Conservation (phyloP, 2,329 filamentous ascomycete species). For the Bipolaris sorokiniana region DNA sequence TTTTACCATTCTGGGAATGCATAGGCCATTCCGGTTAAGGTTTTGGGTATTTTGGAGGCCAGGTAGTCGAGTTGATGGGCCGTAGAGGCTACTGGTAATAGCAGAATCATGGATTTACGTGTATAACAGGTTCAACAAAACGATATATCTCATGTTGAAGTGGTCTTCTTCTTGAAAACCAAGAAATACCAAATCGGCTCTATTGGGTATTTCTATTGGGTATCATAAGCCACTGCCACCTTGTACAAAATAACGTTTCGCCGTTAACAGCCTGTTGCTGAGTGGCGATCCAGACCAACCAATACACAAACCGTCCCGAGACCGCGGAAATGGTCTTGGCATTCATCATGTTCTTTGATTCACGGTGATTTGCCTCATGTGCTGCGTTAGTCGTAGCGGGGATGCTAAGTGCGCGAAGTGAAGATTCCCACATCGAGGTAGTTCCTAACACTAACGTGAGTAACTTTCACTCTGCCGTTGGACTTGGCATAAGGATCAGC, state of each 20-base stretch:
- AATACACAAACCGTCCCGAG: neutral
- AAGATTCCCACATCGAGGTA: slow-evolving; percentile 9
- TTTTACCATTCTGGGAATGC: no score
- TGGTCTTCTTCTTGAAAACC: neutral
- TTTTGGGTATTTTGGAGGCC: no score
- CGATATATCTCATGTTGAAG: neutral
- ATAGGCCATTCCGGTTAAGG: no score
- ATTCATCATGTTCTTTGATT: slow-evolving; percentile 17
- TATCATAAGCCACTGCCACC: slow-evolving; percentile 13
- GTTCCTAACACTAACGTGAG: slow-evolving; percentile 21
- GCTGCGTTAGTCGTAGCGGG: slow-evolving; percentile 14
- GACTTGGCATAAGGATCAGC: neutral
- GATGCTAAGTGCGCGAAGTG: slow-evolving; percentile 13
- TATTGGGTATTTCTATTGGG: slow-evolving; percentile 16
- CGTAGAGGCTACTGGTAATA: neutral
- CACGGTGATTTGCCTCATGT: slow-evolving; percentile 8
- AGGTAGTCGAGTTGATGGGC: no score
- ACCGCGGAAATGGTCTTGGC: slow-evolving; percentile 11
- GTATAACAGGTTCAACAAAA: neutral
- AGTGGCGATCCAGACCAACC: neutral
- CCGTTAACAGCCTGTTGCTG: neutral
- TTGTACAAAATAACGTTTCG: neutral
- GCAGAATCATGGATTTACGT: neutral
- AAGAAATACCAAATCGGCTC: neutral
- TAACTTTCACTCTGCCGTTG: slow-evolving; percentile 1